Evolutionary conservation across 2,329 filamentous ascomycete genomes (phyloP).

Genomic region (Alternaria hordeiaustralica): DNA sequence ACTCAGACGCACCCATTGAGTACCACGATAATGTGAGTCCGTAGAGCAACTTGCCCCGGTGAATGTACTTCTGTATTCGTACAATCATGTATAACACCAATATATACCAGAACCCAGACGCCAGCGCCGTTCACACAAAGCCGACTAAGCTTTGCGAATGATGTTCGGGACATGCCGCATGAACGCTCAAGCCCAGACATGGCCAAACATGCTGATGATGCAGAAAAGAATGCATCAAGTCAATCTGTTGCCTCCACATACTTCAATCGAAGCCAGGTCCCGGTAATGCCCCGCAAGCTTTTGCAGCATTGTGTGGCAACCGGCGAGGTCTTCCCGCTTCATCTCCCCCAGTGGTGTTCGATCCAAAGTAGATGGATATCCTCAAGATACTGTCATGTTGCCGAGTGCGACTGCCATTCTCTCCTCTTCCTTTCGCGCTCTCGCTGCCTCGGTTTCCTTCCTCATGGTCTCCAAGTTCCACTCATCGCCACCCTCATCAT

Average conservation of each 20-base stretch:
- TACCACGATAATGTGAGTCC: background rate
- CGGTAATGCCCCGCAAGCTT: slow-evolving; percentile 37
- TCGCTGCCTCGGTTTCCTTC: slow-evolving; percentile 80
- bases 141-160: background rate
- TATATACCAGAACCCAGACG: slow-evolving; percentile 5
- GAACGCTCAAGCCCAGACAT: slow-evolving; percentile 3
- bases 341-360: background rate
- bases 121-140: slow-evolving; percentile 14
- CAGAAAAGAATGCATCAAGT: background rate
- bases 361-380: background rate
- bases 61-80: background rate
- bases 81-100: slow-evolving; percentile 4
- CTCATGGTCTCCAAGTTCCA: slow-evolving; percentile 87
- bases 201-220: background rate
- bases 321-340: slow-evolving; percentile 10
- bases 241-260: slow-evolving; percentile 1
- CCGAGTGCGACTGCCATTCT: slow-evolving; percentile 50
- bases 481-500: slow-evolving; percentile 65
- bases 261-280: background rate
- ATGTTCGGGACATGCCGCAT: background rate
- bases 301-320: slow-evolving; percentile 42
- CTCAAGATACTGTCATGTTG: slow-evolving; percentile 29
- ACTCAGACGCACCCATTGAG: background rate
- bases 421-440: slow-evolving; percentile 80
- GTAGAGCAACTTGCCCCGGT: background rate